A percentile compares a stretch with the other conserved stretches of the same genome.
These are phyloP conservation scores for Candida rishiriensis DNA, from an alignment of 805 yeast species.

Conservation along the genomic window DNA sequence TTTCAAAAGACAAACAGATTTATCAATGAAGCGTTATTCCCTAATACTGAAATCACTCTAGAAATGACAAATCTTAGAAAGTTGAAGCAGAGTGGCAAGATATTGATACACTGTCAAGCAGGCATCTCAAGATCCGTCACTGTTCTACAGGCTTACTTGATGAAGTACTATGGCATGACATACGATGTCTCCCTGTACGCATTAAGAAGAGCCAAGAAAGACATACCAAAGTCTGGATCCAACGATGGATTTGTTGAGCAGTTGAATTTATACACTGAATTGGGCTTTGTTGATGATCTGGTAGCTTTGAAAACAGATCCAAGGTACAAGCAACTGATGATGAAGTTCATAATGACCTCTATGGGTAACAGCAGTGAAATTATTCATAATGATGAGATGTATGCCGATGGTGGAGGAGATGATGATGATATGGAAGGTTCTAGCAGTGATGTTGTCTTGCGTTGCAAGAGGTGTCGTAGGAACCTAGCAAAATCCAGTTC, in stretches of 20 bases:
- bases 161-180: slow-evolving; percentile 50
- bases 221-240: slow-evolving; percentile 45
- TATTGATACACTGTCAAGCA: slow-evolving; percentile 49
- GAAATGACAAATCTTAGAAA: slow-evolving; percentile 15
- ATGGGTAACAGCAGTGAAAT: slow-evolving; percentile 16
- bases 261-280: slow-evolving; percentile 53
- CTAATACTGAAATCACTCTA: slow-evolving; percentile 24
- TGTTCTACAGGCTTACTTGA: slow-evolving; percentile 43
- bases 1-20: slow-evolving; percentile 61
- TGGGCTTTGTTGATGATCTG: slow-evolving; percentile 36
- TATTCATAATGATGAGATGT: slow-evolving; percentile 13
- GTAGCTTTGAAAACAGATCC: slow-evolving; percentile 10
- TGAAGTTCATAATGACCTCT: slow-evolving; percentile 27
- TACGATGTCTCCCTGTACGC: slow-evolving; percentile 68
- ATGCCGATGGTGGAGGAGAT: slow-evolving; percentile 1
- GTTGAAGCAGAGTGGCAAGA: slow-evolving; percentile 38
- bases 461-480: slow-evolving; percentile 83
- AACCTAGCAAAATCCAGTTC: slow-evolving; percentile 59
- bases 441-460: slow-evolving; percentile 28
- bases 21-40: slow-evolving; percentile 60
- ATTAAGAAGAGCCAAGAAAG: slow-evolving; percentile 57
- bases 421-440: not conserved
- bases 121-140: slow-evolving; percentile 48
- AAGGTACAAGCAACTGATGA: slow-evolving; percentile 40
- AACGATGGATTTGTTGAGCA: slow-evolving; percentile 74